Base-by-base conservation (phyloP, 2,329 filamentous ascomycete genomes). In the Fusarium sp. region DNA sequence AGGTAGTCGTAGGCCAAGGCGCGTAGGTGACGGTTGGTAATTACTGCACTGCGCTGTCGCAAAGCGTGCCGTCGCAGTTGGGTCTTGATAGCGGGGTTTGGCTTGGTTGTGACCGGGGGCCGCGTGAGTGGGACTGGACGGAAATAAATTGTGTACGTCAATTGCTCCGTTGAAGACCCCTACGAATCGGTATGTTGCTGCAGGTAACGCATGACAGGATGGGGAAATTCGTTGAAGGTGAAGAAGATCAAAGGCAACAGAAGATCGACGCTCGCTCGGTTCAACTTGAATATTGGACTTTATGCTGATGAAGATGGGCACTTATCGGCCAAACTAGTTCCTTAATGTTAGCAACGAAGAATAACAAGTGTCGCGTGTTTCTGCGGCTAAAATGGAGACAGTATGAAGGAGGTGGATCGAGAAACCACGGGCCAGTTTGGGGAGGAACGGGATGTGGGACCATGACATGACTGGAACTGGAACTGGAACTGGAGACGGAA, bases 391-490 rank as follows among this genome's bases (percentile, higher is more conserved):
- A 74, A 74, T 66, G 62, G 51, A 65, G 65, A 64, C 51, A 34
- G 59, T 52, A 47, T 47, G 44, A 53, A 25, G 34, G 34, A 67
- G 44, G 73, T 76, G 73, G 73, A 76, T 66, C 73, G 60, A 68
- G 58, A 54, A 60, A 71, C 55, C 60, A 70, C 63, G 65, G 71
- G 73, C 71, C 66, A 62, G 55, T 51, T 75, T 73, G 70, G 73
- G 70, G 68, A 65, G 59, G 64, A 45, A 69, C 66, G 71, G 74
- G 71, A 68, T 75, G 74, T 76, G 74, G 74, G 71, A 73, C 72
- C 66, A 43, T 43, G 50, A 27, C 32, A 53, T 53, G 50, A 42
- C 34, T n/a, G 18, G 18, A 12, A 30, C 30, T 38, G 18, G 18
- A 12, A 30, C 30, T 38, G 34, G 18, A 30, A 30, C 30, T 75